Evolutionary conservation across 106 monocot genomes (phyloP), one percentile per base, ranked within the genome.

Genomic region (Posidonia australis): DNA sequence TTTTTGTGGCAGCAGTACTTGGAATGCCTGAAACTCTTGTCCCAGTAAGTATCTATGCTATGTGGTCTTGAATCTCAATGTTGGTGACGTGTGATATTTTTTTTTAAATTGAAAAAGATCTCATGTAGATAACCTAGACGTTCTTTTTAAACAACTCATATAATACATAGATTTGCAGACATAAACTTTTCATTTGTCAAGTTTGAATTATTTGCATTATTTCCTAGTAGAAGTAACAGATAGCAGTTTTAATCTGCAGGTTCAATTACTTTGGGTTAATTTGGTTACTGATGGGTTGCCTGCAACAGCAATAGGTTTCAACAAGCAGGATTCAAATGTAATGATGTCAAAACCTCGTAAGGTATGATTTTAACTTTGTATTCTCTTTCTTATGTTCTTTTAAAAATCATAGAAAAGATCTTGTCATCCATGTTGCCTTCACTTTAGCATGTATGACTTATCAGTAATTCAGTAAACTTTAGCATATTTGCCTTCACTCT

Each of bases 221-320:
- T 2, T 36, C 7, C 36, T 7, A 36, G 36, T 36, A 7, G 7
- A 4, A 36, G 36, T 36, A 7, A 36, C 48, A 49, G 3, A 9
- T 49, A 5, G 14, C 12, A 29, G 13, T 16, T 45, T 69, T 29
- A 44, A 24, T 58, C 23, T 54, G 13, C 77, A 98, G 98, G 98
- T 98, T 19, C 98, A 98, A 77, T 73, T 98, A 49, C 87, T 98
- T 48, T 98, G 98, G 98, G 98, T 98, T 28, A 98, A 98, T 83
- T 72, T 98, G 60, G 98, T 98, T 62, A 98, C 98, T 67, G 98
- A 98, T 91, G 98, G 98, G 42, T 72, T 98, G 68, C 98, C 98
- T 66, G 98, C 98, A 12, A 98, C 98, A 46, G 98, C 98, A 30
- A 98, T 98, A 75, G 91, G 98, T 60, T 98, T 98, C 67, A 98